These are phyloP conservation scores for Lojkania enalia DNA, from an alignment of 2,329 filamentous ascomycete species.

Conservation along the genomic window DNA sequence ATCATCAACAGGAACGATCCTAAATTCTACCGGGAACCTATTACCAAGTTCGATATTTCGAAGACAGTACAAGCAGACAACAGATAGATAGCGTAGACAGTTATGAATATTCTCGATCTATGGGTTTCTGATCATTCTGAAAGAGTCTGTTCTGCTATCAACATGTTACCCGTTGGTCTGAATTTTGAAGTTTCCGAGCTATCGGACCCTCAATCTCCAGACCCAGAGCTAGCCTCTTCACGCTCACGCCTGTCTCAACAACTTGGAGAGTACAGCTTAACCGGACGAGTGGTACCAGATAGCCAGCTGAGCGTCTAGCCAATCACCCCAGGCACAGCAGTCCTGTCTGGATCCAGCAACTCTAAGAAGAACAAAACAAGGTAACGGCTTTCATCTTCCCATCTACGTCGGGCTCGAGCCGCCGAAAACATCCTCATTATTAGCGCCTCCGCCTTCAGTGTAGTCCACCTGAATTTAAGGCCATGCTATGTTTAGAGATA, in stretches of 20 bases:
- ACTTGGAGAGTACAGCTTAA: conserved; percentile 6
- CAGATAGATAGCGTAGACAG: conserved; percentile 2
- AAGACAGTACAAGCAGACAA: background rate
- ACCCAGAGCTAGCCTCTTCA: conserved; percentile 2
- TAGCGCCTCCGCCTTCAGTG: no score
- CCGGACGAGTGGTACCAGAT: conserved; percentile 4
- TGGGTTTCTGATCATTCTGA: conserved; percentile 8
- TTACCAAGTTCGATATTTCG: conserved; percentile 9
- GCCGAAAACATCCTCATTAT: no score
- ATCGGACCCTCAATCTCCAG: background rate
- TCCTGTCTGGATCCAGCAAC: background rate
- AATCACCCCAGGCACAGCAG: conserved; percentile 1
- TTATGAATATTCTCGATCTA: conserved; percentile 9
- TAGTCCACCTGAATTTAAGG: no score
- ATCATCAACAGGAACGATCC: conserved; percentile 14
- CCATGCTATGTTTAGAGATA: no score
- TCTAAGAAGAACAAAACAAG: conserved; percentile 4
- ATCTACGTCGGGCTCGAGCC: conserved; percentile 1
- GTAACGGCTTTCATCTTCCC: conserved; percentile 2
- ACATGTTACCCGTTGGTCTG: conserved; percentile 8
- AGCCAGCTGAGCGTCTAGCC: conserved; percentile 2
- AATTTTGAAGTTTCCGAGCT: conserved; percentile 8
- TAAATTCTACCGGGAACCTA: conserved; percentile 18
- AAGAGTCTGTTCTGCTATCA: conserved; percentile 11
- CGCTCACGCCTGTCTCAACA: conserved; percentile 2